Conservation (phyloP, 352 stramenopile species). For the Thalassiosira sp. region DNA sequence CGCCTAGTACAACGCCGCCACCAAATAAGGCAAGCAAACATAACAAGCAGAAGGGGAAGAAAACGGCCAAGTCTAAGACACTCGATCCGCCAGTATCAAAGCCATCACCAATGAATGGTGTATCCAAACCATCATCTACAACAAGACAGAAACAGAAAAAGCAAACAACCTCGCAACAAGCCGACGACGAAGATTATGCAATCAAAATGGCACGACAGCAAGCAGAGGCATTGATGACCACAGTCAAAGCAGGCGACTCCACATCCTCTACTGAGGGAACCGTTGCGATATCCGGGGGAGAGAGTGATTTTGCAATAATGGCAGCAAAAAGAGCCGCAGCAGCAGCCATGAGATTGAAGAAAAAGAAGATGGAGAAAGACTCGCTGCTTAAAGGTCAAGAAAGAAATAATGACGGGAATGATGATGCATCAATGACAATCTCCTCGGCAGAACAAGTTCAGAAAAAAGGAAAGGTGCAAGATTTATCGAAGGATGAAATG, state of each 20-base stretch:
- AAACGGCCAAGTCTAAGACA: not conserved
- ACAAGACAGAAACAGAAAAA: not conserved
- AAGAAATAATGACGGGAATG: not conserved
- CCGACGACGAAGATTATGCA: slow-evolving; percentile 39
- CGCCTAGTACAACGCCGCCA: not conserved
- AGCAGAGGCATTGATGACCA: slow-evolving; percentile 44
- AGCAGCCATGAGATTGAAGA: not conserved
- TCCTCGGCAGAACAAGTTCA: slow-evolving; percentile 2
- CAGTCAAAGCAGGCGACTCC: slow-evolving; percentile 14
- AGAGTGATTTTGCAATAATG: slow-evolving; percentile 46
- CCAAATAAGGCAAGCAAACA: not conserved
- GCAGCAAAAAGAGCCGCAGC: slow-evolving; percentile 29
- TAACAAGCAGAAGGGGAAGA: not conserved
- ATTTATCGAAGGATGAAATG: slow-evolving; percentile 45
- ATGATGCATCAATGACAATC: not conserved
- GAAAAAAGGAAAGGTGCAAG: slow-evolving; percentile 39
- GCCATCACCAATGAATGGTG: not conserved
- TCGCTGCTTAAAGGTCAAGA: slow-evolving; percentile 25
- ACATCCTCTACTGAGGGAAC: slow-evolving; percentile 32
- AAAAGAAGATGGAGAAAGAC: not conserved
- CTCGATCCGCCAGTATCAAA: not conserved
- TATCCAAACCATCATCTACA: not conserved
- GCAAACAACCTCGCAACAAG: not conserved
- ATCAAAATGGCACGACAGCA: slow-evolving; percentile 43
- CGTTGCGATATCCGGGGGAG: slow-evolving; percentile 45